Conservation (phyloP, 108 stramenopile species). For the Conticribra weissflogii region DNA sequence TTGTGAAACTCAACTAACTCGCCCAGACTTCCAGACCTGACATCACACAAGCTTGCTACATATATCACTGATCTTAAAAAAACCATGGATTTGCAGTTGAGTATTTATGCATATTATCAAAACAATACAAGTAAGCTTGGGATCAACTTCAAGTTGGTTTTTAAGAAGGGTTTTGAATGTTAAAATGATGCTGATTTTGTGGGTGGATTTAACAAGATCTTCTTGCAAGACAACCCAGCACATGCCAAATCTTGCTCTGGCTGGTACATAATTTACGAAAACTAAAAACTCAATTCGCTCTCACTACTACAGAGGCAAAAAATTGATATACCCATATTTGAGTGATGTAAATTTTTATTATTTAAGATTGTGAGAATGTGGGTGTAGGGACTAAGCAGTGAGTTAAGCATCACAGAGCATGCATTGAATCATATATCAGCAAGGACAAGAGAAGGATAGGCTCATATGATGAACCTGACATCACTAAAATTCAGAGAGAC, state of each 20-base stretch:
- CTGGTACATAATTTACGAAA: slow-evolving; percentile 8
- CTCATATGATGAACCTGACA: too few species aligned
- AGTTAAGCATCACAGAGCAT: too few species aligned
- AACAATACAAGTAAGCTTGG: slow-evolving; percentile 1
- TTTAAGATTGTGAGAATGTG: too few species aligned
- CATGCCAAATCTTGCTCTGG: too few species aligned
- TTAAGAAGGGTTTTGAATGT: slow-evolving; percentile 18
- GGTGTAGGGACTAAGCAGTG: too few species aligned
- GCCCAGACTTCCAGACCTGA: slow-evolving; percentile 25
- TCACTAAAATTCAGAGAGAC: too few species aligned
- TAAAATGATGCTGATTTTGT: slow-evolving; percentile 14
- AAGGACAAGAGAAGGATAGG: too few species aligned
- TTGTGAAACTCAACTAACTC: slow-evolving; percentile 35
- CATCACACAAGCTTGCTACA: slow-evolving; percentile 24
- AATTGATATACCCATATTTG: too few species aligned
- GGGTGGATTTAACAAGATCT: slow-evolving; percentile 1
- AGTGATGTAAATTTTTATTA: too few species aligned
- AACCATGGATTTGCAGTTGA: slow-evolving; percentile 10
- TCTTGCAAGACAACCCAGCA: slow-evolving; percentile 16
- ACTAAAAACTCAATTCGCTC: slow-evolving; percentile 14
- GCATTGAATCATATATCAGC: too few species aligned
- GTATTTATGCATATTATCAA: slow-evolving; percentile 8
- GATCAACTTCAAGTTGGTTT: slow-evolving; percentile 4
- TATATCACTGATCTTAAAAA: slow-evolving; percentile 1
- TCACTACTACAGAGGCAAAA: slow-evolving; percentile 14